Percentiles rank a stretch among this genome's conserved stretches.
Evolutionary conservation across 1,284 basidiomycete species (phyloP).

Genomic region (Irpex sp.): DNA sequence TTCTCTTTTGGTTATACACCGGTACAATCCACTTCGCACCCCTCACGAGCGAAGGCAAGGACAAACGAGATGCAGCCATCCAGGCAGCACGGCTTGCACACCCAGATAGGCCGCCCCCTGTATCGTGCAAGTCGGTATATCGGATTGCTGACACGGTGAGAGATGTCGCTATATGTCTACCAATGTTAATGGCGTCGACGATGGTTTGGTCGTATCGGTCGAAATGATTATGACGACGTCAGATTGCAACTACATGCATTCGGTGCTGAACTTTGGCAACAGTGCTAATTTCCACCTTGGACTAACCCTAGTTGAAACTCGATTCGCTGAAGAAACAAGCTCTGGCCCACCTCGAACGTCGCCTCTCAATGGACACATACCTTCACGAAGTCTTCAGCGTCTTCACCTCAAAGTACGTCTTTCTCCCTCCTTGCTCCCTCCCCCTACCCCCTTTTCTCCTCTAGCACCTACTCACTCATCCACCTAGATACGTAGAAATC

Average conservation of each 20-base stretch:
- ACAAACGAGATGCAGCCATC: background rate
- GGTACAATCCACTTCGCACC: constrained; percentile 10
- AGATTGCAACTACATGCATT: no score
- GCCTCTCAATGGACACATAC: constrained; percentile 11
- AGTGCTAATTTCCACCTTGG: no score
- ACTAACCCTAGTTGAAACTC: constrained; percentile 10
- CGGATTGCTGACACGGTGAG: constrained; percentile 1
- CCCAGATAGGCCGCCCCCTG: constrained; percentile 3
- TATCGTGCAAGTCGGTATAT: constrained; percentile 9
- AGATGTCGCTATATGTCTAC: background rate
- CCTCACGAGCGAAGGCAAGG: constrained; percentile 2
- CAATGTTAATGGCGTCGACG: background rate
- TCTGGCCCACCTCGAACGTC: constrained; percentile 11
- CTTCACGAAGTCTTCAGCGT: constrained; percentile 16
- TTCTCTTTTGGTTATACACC: constrained; percentile 10
- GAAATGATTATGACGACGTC: no score
- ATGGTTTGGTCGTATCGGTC: background rate
- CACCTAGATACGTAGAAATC: constrained; percentile 8
- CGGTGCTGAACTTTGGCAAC: no score
- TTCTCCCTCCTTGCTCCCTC: background rate
- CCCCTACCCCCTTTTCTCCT: no score
- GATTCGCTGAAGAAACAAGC: constrained; percentile 12
- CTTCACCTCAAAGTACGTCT: constrained; percentile 15
- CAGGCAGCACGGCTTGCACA: background rate
- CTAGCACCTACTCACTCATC: background rate